Base-by-base conservation (phyloP, 768 basidiomycete species). In the Agaricus blazei region DNA sequence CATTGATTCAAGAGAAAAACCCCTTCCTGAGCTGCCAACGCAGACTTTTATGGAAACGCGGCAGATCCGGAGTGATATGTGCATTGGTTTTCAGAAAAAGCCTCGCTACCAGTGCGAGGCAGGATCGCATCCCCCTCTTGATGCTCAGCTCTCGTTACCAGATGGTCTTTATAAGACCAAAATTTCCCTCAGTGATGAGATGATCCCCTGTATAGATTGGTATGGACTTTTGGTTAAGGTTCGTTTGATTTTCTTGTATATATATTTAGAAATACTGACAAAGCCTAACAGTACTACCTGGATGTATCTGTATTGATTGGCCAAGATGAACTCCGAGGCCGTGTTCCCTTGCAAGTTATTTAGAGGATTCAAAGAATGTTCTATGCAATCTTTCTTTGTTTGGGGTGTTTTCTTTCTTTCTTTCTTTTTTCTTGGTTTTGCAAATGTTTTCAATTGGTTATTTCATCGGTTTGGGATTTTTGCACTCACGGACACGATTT, bases 1-100 rank as follows among this genome's bases (percentile, higher is more conserved):
- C 23, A 9, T 38, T 14, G 64, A 66, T 34, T 55, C 64, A 45
- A 66, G 62, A 44, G 72, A 77, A 24, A 77, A 78, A 52, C 74
- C 76, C 3, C 64, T 77, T 29, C 76, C 77, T 23, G 66, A 71
- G 44, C 62, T 77, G 36, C 77, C 77, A 3, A 69, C 62, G 41
- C 66, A 70, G 58, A 71, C 66, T 24, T 70, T 53, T 68, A 77
- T 54, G 63, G 78, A 83, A 48, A 72, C 73, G 31, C 72, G 72
- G 19, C 77, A 72, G 2, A 61, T 85, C 5, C 70, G 77, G 37
- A 80, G 72, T 15, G 73, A 77, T 48, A 73, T 89, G 43, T 79
- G 71, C 49, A 78, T 86, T 44, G 88, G 88, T 1, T 89, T 89
- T 60, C 84, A 84, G 15, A 89, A 88, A 59, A 81, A 85, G 15